phyloP scores from a whole-genome alignment of 805 yeast genomes.

The Nakazawaea pomicola region DNA sequence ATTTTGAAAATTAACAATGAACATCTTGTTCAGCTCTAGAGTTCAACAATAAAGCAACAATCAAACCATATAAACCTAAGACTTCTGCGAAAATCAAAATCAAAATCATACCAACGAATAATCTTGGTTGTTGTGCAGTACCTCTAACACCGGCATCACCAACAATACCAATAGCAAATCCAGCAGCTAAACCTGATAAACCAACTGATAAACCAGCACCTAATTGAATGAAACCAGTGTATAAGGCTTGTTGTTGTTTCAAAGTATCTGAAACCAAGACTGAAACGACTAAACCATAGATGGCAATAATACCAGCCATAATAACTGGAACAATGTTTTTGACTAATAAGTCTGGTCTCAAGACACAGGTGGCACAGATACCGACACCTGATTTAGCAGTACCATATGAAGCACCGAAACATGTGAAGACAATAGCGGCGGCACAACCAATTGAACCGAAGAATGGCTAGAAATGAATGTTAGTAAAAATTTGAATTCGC shows the following conservation, averaged over 20 bases:
- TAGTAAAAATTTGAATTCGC: conserved; percentile 1
- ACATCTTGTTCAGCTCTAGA: conserved; percentile 96
- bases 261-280: conserved; percentile 89
- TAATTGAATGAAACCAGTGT: conserved; percentile 95
- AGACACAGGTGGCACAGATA: conserved; percentile 95
- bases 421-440: conserved; percentile 97
- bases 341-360: conserved; percentile 94
- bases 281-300: conserved; percentile 94
- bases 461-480: conserved; percentile 59
- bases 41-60: conserved; percentile 96
- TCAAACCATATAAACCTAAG: conserved; percentile 95
- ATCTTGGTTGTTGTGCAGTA: conserved; percentile 96
- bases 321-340: conserved; percentile 94
- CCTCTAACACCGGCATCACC: conserved; percentile 99
- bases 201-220: conserved; percentile 99
- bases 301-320: conserved; percentile 99
- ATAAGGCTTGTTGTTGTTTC: conserved; percentile 86
- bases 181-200: conserved; percentile 95
- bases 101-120: conserved; percentile 97
- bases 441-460: conserved; percentile 99
- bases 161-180: conserved; percentile 98
- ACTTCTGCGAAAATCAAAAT: conserved; percentile 99
- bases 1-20: conserved; percentile 46
- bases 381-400: conserved; percentile 99
- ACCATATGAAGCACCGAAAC: conserved; percentile 98